Percentiles rank a stretch among this genome's conserved stretches.
Evolutionary conservation across 2,329 filamentous ascomycete genomes (phyloP).

Genomic region (Lithohypha guttulata): DNA sequence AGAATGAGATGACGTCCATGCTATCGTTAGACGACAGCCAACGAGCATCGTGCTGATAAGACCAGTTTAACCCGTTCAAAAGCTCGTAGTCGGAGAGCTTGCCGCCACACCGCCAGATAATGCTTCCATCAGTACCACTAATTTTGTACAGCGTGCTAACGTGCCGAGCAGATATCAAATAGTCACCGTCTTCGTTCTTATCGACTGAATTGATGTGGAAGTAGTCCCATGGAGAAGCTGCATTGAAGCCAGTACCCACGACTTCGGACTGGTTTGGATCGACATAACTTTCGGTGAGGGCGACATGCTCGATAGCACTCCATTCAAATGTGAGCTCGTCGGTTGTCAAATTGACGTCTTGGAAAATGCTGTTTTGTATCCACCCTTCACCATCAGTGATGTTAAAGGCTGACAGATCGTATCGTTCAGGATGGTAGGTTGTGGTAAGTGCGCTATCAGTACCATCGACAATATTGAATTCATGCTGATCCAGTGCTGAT

Average conservation of each 20-base stretch:
- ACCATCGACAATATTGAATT: constrained; percentile 39
- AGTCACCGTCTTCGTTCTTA: constrained; percentile 32
- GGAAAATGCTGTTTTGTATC: constrained; percentile 43
- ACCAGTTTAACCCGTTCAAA: constrained; percentile 25
- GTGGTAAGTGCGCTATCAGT: constrained; percentile 35
- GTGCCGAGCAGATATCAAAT: constrained; percentile 33
- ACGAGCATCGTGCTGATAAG: constrained; percentile 34
- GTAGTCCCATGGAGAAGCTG: constrained; percentile 36
- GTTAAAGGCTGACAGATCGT: constrained; percentile 37
- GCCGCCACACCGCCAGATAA: constrained; percentile 31
- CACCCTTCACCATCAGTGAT: constrained; percentile 36
- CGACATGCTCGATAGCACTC: constrained; percentile 47
- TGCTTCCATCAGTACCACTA: constrained; percentile 29
- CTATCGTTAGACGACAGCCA: constrained; percentile 30
- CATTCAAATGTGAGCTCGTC: constrained; percentile 49
- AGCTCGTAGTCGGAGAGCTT: constrained; percentile 23
- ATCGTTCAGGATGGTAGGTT: constrained; percentile 33
- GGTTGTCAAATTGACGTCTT: constrained; percentile 43
- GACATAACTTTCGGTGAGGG: constrained; percentile 38
- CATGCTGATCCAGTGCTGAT: constrained; percentile 41
- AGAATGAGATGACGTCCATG: constrained; percentile 30
- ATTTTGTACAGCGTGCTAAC: constrained; percentile 33
- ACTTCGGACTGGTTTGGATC: constrained; percentile 34
- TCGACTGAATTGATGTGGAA: constrained; percentile 36
- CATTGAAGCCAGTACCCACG: constrained; percentile 38